phyloP scores from a whole-genome alignment of 345 rosid species.

The Syzygium aqueum region DNA sequence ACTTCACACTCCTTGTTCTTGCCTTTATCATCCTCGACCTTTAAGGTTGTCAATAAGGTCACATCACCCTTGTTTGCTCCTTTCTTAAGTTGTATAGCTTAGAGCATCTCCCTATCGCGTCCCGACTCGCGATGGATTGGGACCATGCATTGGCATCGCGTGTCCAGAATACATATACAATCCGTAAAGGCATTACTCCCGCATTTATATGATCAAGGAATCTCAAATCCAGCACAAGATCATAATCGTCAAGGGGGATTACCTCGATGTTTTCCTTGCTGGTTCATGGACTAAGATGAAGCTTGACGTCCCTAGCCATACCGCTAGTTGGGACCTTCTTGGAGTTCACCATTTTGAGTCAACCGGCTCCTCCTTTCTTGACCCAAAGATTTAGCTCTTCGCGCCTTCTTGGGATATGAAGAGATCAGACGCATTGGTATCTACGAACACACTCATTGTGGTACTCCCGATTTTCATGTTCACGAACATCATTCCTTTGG shows the following conservation, averaged over 20 bases:
- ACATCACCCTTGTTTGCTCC: not conserved
- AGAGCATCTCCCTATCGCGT: not conserved
- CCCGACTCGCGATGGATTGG: too few species aligned
- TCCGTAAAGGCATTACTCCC: not conserved
- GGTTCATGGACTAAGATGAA: too few species aligned
- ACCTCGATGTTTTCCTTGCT: too few species aligned
- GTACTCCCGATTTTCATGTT: not conserved
- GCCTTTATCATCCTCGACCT: not conserved
- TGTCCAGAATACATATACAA: not conserved
- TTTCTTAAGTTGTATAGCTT: not conserved
- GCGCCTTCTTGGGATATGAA: too few species aligned
- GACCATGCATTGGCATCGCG: not conserved
- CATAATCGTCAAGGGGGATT: not conserved
- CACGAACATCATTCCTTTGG: not conserved
- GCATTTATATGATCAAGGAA: not conserved
- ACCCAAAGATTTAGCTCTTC: too few species aligned
- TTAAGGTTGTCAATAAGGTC: not conserved
- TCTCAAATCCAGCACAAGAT: not conserved
- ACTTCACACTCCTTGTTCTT: too few species aligned
- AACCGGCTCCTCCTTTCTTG: too few species aligned
- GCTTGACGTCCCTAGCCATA: too few species aligned
- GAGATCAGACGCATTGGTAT: too few species aligned
- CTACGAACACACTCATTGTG: too few species aligned
- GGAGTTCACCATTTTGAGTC: too few species aligned
- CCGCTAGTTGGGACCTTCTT: too few species aligned